Evolutionary conservation across 2,329 filamentous ascomycete genomes (phyloP), one percentile per base, ranked within the genome.

Genomic region (Uncinocarpus reesii): DNA sequence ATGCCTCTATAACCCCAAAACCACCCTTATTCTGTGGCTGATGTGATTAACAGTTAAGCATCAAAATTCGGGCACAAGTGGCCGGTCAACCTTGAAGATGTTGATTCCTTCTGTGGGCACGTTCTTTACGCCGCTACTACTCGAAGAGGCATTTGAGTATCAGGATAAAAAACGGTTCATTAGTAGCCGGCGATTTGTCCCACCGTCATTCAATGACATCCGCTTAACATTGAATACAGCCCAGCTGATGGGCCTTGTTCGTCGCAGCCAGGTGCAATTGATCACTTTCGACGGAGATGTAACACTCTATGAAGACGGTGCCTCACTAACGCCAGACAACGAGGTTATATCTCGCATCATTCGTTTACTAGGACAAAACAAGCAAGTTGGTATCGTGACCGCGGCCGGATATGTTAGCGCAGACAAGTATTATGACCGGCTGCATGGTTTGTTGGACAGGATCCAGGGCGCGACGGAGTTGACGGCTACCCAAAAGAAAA

Each of bases 221-320:
- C 81, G 92, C 1, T 75, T 95, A 20, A 84, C 94, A 44, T 78
- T 98, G 57, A 98, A 98, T 69, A 92, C 92, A 32, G 89, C 92
- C 15, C 92, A 98, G 67, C 75, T 90, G 52, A 88, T 95, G 81
- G 87, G 86, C 32, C 78, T 96, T n/a, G 83, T 87, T 13, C 79
- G 79, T 20, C 71, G 73, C 37, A 82, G 84, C 18, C 76, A 79
- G 3, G 75, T 95, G 7, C 81, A 92, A 57, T 76, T 98, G 3
- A 83, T 94, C 47, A 98, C 92, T 0, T 98, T 98, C 63, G 92
- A 98, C 65, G 92, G 92, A 66, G 92, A 98, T 67, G 88, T 98
- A 43, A 98, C 92, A 1, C 75, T 98, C 18, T 98, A 98, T 64
- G 84, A 88, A 49, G 85, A 98, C 60, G 92, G 92, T 10, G 76